phyloP scores from a whole-genome alignment of 2,329 filamentous ascomycete genomes.

The Phoma herbarum region DNA sequence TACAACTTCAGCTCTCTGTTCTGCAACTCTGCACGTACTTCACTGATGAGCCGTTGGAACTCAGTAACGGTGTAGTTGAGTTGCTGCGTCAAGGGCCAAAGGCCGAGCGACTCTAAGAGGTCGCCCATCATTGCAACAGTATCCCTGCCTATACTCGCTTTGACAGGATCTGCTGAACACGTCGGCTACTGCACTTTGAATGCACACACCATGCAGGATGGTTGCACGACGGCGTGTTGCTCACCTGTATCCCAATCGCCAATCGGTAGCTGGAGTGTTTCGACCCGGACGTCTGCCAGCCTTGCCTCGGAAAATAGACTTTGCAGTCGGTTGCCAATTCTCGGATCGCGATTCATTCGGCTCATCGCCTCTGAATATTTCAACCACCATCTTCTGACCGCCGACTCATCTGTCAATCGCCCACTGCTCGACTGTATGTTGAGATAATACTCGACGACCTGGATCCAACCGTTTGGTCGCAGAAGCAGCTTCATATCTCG shows the following conservation, averaged over 20 bases:
- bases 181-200: background rate
- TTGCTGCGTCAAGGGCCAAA: conserved; percentile 49
- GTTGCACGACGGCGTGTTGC: background rate
- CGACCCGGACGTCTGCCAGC: conserved; percentile 42
- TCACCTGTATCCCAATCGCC: conserved; percentile 50
- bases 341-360: conserved; percentile 44
- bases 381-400: conserved; percentile 49
- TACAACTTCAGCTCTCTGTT: conserved; percentile 47
- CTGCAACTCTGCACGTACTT: conserved; percentile 41
- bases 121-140: conserved; percentile 42
- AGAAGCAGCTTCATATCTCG: conserved; percentile 77
- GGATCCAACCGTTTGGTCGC: conserved; percentile 81
- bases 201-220: no score
- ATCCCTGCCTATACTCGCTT: conserved; percentile 42
- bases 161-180: conserved; percentile 37
- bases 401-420: conserved; percentile 66
- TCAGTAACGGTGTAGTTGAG: conserved; percentile 44
- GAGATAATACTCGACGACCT: conserved; percentile 87
- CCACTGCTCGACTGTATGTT: conserved; percentile 88
- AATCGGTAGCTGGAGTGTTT: conserved; percentile 47
- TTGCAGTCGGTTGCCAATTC: conserved; percentile 44
- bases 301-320: conserved; percentile 42
- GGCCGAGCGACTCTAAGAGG: conserved; percentile 48
- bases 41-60: conserved; percentile 41
- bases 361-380: conserved; percentile 49